Evolutionary conservation across 768 basidiomycete genomes (phyloP).

Genomic region (Auricularia cornea): DNA sequence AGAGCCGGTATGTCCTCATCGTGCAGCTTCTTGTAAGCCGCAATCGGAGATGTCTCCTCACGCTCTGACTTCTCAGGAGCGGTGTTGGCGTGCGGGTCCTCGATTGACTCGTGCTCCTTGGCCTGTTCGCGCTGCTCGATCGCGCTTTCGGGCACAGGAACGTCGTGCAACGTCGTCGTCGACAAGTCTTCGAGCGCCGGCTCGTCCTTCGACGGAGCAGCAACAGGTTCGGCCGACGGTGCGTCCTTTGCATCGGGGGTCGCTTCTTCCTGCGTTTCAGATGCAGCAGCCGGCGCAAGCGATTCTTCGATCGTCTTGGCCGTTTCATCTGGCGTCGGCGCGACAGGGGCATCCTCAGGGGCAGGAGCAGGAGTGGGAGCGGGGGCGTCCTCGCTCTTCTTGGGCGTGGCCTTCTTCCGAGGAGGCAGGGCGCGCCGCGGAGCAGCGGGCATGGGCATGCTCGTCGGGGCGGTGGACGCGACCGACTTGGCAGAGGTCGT

Average conservation of each 20-base stretch:
- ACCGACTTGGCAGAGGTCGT: background rate
- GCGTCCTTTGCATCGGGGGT: background rate
- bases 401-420: slow-evolving; percentile 13
- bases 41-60: background rate
- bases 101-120: no score
- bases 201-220: background rate
- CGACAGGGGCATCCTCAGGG: slow-evolving; percentile 14
- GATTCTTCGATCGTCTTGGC: slow-evolving; percentile 8
- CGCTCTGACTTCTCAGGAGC: background rate
- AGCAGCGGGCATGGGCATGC: slow-evolving; percentile 65
- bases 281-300: slow-evolving; percentile 3
- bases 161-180: background rate
- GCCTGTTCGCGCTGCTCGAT: background rate
- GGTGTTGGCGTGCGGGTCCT: background rate
- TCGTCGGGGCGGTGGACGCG: slow-evolving; percentile 8
- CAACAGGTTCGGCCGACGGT: background rate
- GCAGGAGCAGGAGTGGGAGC: background rate
- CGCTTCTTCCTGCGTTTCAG: background rate
- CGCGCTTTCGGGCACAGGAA: background rate
- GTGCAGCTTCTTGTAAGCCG: background rate
- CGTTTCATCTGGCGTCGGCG: slow-evolving; percentile 13
- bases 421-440: slow-evolving; percentile 50
- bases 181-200: background rate
- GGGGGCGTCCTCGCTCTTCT: background rate
- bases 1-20: background rate